Conservation (phyloP, 1,284 basidiomycete species). For the Rhodofomes roseus region DNA sequence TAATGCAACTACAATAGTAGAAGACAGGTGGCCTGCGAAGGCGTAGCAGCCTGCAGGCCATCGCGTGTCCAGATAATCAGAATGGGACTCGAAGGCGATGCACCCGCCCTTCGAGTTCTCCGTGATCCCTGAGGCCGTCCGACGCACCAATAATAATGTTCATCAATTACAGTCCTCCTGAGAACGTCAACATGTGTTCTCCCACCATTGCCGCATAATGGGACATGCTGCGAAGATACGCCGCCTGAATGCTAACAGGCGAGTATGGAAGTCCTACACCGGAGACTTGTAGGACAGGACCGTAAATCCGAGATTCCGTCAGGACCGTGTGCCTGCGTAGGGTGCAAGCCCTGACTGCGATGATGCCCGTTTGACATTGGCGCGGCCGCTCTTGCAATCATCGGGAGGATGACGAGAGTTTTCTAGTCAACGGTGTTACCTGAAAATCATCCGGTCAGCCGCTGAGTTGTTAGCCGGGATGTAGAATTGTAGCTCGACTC, state of each 20-base stretch:
- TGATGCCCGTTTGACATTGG: background rate
- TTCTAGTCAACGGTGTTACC: background rate
- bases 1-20: background rate
- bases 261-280: background rate
- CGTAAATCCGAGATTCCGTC: background rate
- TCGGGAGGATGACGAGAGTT: background rate
- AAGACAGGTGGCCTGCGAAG: background rate
- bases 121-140: background rate
- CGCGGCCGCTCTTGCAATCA: background rate
- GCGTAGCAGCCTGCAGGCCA: background rate
- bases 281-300: background rate
- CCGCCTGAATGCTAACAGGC: background rate
- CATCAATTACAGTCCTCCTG: background rate
- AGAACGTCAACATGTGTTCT: background rate
- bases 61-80: slow-evolving; percentile 1
- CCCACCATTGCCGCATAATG: background rate
- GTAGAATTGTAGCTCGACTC: background rate
- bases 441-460: background rate
- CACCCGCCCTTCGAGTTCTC: slow-evolving; percentile 5
- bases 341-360: background rate
- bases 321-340: background rate
- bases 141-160: background rate
- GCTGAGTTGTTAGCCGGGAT: background rate
- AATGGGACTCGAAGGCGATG: background rate
- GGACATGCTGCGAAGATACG: background rate